Conservation (phyloP, 139 green algal species). For the Desmodesmus armatus region DNA sequence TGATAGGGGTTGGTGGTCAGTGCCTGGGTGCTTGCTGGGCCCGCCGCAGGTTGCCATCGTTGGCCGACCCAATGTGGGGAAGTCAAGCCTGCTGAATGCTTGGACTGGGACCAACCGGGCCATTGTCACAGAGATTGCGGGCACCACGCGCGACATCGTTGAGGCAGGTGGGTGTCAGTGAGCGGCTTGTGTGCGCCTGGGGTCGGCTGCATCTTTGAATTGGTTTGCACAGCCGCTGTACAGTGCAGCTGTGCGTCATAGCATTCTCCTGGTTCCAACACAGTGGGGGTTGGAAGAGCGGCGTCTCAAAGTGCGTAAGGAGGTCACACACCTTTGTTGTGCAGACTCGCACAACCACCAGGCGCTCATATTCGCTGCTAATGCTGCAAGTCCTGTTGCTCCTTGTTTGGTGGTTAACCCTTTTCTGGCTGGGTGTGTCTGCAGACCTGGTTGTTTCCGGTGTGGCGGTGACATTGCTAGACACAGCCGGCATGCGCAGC, state of each 20-base stretch:
- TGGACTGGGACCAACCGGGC: slow-evolving; percentile 85
- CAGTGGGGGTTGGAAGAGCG: not conserved
- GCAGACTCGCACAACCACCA: no score
- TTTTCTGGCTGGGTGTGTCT: not conserved
- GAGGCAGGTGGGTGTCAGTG: slow-evolving; percentile 76
- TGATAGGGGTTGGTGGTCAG: no score
- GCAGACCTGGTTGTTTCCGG: slow-evolving; percentile 76
- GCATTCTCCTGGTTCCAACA: not conserved
- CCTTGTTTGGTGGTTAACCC: not conserved
- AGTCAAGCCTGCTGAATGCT: slow-evolving; percentile 94
- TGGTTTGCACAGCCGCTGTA: no score
- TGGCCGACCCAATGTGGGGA: slow-evolving; percentile 97
- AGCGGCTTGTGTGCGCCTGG: not conserved
- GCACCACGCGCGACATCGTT: slow-evolving; percentile 96
- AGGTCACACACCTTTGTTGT: no score
- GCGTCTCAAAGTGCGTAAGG: not conserved
- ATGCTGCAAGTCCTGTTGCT: not conserved
- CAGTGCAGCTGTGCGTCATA: no score
- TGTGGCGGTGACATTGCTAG: slow-evolving; percentile 92
- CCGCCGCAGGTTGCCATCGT: slow-evolving; percentile 95
- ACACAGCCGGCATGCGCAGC: slow-evolving; percentile 93
- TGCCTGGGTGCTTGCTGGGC: no score
- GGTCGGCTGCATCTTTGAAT: not conserved
- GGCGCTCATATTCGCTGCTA: no score
- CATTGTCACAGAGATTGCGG: slow-evolving; percentile 95